phyloP scores from a whole-genome alignment of 2,329 filamentous ascomycete species.

The Trichothecium roseum region DNA sequence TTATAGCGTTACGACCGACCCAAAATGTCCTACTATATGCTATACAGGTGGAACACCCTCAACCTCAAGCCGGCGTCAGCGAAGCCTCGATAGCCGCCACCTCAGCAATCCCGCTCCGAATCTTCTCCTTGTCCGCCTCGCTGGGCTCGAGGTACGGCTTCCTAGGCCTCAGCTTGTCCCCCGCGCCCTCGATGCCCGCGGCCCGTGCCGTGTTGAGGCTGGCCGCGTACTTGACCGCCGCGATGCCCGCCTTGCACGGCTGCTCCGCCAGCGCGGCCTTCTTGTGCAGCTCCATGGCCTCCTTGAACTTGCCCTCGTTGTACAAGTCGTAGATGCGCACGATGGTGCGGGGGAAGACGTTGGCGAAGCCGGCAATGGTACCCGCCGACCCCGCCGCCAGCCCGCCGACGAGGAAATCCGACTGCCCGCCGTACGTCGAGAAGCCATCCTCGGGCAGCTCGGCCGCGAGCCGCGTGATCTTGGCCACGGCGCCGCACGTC shows the following conservation, averaged over 20 bases:
- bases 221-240: conserved; percentile 58
- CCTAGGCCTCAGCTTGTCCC: conserved; percentile 46
- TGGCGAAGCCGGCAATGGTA: conserved; percentile 52
- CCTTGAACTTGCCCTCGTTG: conserved; percentile 41
- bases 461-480: conserved; percentile 45
- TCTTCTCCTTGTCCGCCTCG: conserved; percentile 30
- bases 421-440: conserved; percentile 60
- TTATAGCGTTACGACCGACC: no score
- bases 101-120: conserved; percentile 28
- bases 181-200: conserved; percentile 50
- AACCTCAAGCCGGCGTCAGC: no score
- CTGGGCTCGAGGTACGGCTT: conserved; percentile 46
- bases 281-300: conserved; percentile 50
- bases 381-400: conserved; percentile 48
- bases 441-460: conserved; percentile 3
- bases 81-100: conserved; percentile 32
- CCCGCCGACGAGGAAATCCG: conserved; percentile 57
- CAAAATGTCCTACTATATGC: no score
- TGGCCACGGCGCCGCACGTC: conserved; percentile 52
- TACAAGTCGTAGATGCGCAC: conserved; percentile 52
- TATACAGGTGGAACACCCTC: no score
- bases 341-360: conserved; percentile 48
- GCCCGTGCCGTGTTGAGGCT: conserved; percentile 45
- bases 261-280: conserved; percentile 56
- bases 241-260: conserved; percentile 56